Evolutionary conservation across 768 basidiomycete genomes (phyloP).

Genomic region (Pulveroboletus sp.): DNA sequence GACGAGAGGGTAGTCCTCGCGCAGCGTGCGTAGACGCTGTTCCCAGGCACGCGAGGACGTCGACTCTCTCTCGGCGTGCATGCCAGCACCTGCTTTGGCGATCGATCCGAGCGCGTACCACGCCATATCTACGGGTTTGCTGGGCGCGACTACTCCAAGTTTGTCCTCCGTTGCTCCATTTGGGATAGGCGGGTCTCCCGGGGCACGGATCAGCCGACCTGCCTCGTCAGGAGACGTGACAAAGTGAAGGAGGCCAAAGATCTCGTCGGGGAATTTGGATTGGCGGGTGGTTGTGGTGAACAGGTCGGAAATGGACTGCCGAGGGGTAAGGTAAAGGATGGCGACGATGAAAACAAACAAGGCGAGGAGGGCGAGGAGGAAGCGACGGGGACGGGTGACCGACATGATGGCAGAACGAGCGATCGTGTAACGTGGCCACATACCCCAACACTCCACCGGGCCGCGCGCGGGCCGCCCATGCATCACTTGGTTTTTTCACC

Average conservation of each 20-base stretch:
- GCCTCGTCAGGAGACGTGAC: constrained; percentile 41
- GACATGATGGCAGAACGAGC: background rate
- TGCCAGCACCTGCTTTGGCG: background rate
- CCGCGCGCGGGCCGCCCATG: no score
- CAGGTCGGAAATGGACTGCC: constrained; percentile 29
- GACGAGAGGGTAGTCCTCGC: constrained; percentile 56
- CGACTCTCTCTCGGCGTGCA: constrained; percentile 24
- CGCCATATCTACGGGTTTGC: constrained; percentile 44
- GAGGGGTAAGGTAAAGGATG: constrained; percentile 37
- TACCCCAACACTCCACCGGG: no score
- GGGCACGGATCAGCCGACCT: constrained; percentile 8
- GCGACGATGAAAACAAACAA: constrained; percentile 35
- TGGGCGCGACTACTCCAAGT: constrained; percentile 41
- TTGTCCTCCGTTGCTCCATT: background rate
- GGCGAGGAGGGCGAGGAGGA: constrained; percentile 37
- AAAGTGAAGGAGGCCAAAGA: constrained; percentile 68
- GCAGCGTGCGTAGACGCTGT: constrained; percentile 38
- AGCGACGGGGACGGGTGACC: constrained; percentile 42
- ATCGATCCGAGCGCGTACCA: constrained; percentile 50
- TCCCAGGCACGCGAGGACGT: constrained; percentile 25
- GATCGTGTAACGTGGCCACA: no score
- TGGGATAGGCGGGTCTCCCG: constrained; percentile 16
- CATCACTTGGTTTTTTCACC: no score
- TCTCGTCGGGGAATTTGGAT: constrained; percentile 46
- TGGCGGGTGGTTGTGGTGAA: constrained; percentile 41